Evolutionary conservation across 805 yeast genomes (phyloP), one percentile per base, ranked within the genome.

Genomic region (Spathaspora passalidarum): DNA sequence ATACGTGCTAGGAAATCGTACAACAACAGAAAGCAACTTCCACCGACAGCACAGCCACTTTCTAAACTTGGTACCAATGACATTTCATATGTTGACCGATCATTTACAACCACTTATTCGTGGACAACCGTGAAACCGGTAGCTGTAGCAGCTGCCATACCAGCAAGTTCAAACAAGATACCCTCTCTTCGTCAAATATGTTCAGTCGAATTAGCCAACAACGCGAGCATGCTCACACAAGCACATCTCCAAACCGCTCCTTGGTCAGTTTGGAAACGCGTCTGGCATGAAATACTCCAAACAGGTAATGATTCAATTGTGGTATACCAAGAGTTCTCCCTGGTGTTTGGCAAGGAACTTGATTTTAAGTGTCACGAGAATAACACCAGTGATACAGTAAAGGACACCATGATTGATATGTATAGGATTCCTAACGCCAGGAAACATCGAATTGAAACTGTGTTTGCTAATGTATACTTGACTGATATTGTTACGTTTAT

Each of bases 361-460:
- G 45, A 48, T 2, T 68, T 69, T 48, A 49, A 51, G 22, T 57
- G 66, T 38, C 74, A 69, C 41, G 18, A 14, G 10, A 10, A 10
- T 10, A 34, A 11, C 7, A 18, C 18, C 18, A 26, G 9, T 26
- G 34, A 29, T 8, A 10, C 19, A 21, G 18, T 5, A 2, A 14
- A 14, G n/a, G 36, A 26, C n/a, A 36, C 18, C 9, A 52, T 56
- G 1, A 45, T 60, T 8, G 56, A 51, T 26, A 18, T 43, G 18
- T 44, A 36, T 14, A 41, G 43, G 13, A 48, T 56, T 11, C 58
- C 58, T 2, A 47, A 44, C 8, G 38, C 46, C 11, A 29, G 39
- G 17, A 47, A 38, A 19, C 73, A 71, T 55, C 50, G 76, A 34
- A 41, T 72, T 20, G 76, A 71, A 38, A 68, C 61, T 40, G 34